Conservation (phyloP, 78 protist genomes). For the Dictyostelium capitatum region DNA sequence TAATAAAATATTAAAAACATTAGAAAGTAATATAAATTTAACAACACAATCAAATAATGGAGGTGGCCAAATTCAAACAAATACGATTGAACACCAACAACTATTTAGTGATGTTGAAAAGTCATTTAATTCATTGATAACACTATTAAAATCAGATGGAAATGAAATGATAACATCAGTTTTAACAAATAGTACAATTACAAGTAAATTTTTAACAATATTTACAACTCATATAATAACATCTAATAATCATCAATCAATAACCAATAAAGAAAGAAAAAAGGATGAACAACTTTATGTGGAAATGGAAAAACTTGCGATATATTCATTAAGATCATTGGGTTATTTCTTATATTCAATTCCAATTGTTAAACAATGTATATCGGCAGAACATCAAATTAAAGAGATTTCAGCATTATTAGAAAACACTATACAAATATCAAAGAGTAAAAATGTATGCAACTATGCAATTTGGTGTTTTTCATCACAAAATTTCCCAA, state of each 20-base stretch:
- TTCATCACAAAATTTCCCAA: constrained; percentile 51
- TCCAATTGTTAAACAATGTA: neutral
- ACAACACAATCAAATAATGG: neutral
- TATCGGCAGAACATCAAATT: constrained; percentile 1
- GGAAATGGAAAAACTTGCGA: constrained; percentile 47
- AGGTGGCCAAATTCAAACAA: too few species aligned
- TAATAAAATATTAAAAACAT: neutral
- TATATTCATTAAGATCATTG: constrained; percentile 35
- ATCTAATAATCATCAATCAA: neutral
- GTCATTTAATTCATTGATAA: neutral
- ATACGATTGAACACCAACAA: neutral
- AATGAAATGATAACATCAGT: neutral
- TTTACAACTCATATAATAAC: neutral
- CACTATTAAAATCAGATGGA: neutral
- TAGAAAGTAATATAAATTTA: neutral
- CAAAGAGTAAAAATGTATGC: constrained; percentile 53
- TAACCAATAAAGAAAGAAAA: neutral
- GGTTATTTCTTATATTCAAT: constrained; percentile 49
- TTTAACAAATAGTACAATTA: neutral
- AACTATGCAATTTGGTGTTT: constrained; percentile 79
- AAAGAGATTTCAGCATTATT: constrained; percentile 45
- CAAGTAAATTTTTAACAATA: neutral
- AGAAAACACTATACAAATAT: constrained; percentile 49
- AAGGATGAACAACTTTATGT: neutral
- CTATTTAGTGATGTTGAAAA: neutral